phyloP scores from a whole-genome alignment of 805 yeast genomes.

The Saccharomycopsis oosterbeekiorum region DNA sequence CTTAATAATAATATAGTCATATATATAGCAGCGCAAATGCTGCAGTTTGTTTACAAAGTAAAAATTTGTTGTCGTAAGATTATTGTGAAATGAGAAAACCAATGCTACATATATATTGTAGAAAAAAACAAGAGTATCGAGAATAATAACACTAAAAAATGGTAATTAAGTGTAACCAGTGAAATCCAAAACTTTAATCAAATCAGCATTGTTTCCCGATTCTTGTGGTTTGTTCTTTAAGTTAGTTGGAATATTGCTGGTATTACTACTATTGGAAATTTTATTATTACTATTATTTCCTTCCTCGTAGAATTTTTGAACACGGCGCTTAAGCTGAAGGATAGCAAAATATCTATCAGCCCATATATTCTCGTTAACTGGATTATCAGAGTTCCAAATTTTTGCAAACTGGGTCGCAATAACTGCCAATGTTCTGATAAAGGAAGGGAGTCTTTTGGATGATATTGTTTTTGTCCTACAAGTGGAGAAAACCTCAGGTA shows the following conservation, averaged over 20 bases:
- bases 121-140: too few relatives aligned
- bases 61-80: neutral
- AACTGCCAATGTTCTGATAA: slow-evolving; percentile 56
- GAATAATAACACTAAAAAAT: too few relatives aligned
- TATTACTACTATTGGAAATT: neutral
- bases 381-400: slow-evolving; percentile 54
- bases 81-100: too few relatives aligned
- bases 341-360: slow-evolving; percentile 34
- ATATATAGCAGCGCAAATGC: neutral
- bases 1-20: neutral
- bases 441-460: slow-evolving; percentile 46
- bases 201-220: neutral
- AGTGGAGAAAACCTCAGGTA: slow-evolving; percentile 69
- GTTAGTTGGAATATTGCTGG: neutral
- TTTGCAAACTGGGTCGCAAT: slow-evolving; percentile 64
- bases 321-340: slow-evolving; percentile 8
- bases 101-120: too few relatives aligned
- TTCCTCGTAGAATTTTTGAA: slow-evolving; percentile 4
- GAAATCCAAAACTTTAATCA: neutral
- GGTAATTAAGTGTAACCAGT: neutral
- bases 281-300: neutral
- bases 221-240: neutral
- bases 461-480: slow-evolving; percentile 65
- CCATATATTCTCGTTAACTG: slow-evolving; percentile 45
- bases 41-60: neutral